A percentile compares a stretch with the other conserved stretches of the same genome.
phyloP scores from a whole-genome alignment of 306 rosid genomes.

The Astragalus membranaceus region DNA sequence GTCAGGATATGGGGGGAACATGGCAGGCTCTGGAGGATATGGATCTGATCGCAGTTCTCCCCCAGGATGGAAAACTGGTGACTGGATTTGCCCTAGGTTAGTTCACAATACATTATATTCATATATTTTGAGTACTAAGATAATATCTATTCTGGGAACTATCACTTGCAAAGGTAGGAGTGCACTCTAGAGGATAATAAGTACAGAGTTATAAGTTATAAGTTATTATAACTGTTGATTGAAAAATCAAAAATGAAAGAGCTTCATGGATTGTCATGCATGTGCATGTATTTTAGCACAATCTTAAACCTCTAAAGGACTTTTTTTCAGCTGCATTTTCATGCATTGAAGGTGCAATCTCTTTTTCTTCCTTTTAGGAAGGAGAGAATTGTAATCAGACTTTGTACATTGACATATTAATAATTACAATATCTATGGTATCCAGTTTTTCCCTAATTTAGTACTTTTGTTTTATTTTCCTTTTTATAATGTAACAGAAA shows the following conservation, averaged over 20 bases:
- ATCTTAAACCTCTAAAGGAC: neutral
- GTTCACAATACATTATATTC: conserved; percentile 27
- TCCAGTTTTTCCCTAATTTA: neutral
- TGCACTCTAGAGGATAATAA: neutral
- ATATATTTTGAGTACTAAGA: neutral
- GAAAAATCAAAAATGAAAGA: neutral
- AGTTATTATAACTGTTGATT: neutral
- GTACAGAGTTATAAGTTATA: neutral
- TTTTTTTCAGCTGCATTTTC: conserved; percentile 15
- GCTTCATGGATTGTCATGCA: neutral
- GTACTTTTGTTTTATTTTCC: conserved; percentile 5
- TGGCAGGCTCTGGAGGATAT: conserved; percentile 41
- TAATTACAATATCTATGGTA: neutral
- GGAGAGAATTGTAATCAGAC: neutral
- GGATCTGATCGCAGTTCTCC: conserved; percentile 54
- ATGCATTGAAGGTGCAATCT: conserved; percentile 8
- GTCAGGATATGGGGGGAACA: conserved; percentile 35
- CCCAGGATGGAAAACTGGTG: conserved; percentile 97
- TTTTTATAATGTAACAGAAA: conserved; percentile 36
- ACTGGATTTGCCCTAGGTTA: conserved; percentile 85
- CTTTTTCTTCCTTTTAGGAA: conserved; percentile 1
- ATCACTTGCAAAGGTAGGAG: neutral
- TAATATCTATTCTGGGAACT: neutral
- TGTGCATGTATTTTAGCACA: neutral
- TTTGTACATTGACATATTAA: neutral